phyloP scores from a whole-genome alignment of 139 green algal species.

The Chlorella sp. region DNA sequence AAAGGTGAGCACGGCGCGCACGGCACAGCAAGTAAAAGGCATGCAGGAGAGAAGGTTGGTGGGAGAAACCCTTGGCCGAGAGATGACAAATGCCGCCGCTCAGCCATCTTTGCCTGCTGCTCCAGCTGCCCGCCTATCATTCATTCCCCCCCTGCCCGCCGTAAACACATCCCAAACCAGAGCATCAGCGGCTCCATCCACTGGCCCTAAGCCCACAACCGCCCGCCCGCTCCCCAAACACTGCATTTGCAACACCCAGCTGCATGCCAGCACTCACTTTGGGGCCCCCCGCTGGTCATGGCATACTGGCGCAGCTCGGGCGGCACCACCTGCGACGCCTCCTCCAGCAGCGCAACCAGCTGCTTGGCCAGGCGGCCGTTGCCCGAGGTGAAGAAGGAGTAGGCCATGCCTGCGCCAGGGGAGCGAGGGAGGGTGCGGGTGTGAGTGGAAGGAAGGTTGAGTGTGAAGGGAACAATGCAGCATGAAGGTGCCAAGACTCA shows the following conservation, averaged over 20 bases:
- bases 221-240: not conserved
- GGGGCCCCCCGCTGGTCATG: conserved; percentile 48
- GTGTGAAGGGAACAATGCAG: not conserved
- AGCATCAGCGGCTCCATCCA: not conserved
- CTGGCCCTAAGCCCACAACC: too few relatives aligned
- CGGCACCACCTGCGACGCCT: conserved; percentile 76
- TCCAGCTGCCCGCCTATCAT: too few relatives aligned
- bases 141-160: too few relatives aligned
- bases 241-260: not conserved
- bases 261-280: not conserved
- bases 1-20: not conserved
- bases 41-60: not conserved
- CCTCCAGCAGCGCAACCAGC: conserved; percentile 79
- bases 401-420: conserved; percentile 60
- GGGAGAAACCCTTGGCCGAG: not conserved
- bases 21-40: not conserved
- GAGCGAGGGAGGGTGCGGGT: not conserved
- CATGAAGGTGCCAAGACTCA: too few relatives aligned
- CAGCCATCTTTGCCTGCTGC: not conserved
- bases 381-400: conserved; percentile 88
- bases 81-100: not conserved
- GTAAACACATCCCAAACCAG: not conserved
- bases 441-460: not conserved
- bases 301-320: conserved; percentile 57
- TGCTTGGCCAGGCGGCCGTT: conserved; percentile 77